Percentiles rank a stretch among this genome's conserved stretches.
These are phyloP conservation scores for Sanghuangporus baumii DNA, from an alignment of 1,284 basidiomycete species.

Conservation along the genomic window DNA sequence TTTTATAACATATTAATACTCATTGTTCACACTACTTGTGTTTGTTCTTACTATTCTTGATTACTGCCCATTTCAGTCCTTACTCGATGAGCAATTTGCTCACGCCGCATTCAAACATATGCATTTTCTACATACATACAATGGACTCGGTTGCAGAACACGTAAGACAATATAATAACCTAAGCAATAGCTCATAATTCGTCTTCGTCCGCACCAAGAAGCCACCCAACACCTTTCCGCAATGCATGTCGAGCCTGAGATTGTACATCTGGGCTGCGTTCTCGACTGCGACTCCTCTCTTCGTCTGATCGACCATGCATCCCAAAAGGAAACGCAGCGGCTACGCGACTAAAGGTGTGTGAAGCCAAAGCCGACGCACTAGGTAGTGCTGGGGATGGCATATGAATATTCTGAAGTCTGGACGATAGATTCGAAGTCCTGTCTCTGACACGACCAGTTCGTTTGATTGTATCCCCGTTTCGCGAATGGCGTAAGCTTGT, in stretches of 20 bases:
- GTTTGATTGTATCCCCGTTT: conserved; percentile 24
- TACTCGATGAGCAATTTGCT: neutral
- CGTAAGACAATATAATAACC: neutral
- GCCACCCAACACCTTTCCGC: conserved; percentile 81
- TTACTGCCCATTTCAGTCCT: conserved; percentile 13
- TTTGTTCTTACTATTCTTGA: conserved; percentile 17
- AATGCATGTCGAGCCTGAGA: conserved; percentile 66
- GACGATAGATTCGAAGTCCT: conserved; percentile 44
- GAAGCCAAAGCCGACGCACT: conserved; percentile 66
- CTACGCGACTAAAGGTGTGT: conserved; percentile 66
- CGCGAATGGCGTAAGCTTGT: conserved; percentile 26
- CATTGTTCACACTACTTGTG: neutral
- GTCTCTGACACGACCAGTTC: neutral
- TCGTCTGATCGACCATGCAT: conserved; percentile 43
- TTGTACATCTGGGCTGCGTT: conserved; percentile 55
- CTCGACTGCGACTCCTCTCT: conserved; percentile 35
- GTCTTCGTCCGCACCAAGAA: conserved; percentile 73
- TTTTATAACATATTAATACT: neutral
- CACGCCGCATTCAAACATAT: neutral
- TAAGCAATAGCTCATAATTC: conserved; percentile 5
- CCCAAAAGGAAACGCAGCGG: conserved; percentile 72
- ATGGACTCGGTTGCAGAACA: neutral
- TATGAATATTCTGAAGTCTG: conserved; percentile 52
- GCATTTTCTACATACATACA: neutral
- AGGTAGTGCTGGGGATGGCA: conserved; percentile 57